Evolutionary conservation across 768 basidiomycete species (phyloP).

Genomic region (Termitomyces eurrhizus): DNA sequence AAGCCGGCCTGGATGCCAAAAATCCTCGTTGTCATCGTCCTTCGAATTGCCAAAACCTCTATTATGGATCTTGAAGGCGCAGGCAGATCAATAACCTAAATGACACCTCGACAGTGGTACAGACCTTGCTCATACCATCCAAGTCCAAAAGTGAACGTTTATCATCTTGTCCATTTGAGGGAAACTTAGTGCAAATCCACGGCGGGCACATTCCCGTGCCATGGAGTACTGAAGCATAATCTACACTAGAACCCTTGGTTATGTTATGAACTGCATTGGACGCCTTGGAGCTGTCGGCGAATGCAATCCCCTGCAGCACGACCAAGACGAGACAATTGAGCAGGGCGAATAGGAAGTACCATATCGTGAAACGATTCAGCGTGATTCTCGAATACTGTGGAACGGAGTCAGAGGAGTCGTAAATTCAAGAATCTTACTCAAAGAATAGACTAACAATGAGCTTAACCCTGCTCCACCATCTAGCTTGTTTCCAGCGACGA

Average conservation of each 20-base stretch:
- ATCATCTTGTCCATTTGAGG: background rate
- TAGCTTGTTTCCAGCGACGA: conserved; percentile 16
- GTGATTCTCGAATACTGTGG: conserved; percentile 44
- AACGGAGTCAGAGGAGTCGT: background rate
- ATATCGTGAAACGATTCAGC: conserved; percentile 42
- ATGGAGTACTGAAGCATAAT: background rate
- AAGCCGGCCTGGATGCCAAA: too few species aligned
- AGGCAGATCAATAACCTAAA: background rate
- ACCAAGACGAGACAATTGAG: conserved; percentile 36
- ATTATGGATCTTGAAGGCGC: background rate
- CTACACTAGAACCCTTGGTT: conserved; percentile 22
- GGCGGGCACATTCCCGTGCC: background rate
- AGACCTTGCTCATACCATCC: background rate
- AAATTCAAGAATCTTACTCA: background rate
- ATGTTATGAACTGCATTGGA: conserved; percentile 3
- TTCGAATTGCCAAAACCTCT: background rate
- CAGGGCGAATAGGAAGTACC: conserved; percentile 46
- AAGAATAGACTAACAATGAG: conserved; percentile 21
- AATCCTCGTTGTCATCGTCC: background rate
- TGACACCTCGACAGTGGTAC: background rate
- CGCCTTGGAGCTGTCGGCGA: conserved; percentile 30
- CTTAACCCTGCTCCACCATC: conserved; percentile 22
- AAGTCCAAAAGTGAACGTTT: background rate
- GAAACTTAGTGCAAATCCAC: background rate
- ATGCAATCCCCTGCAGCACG: conserved; percentile 35